A percentile compares a stretch with the other conserved stretches of the same genome.
phyloP scores from a whole-genome alignment of 441 rosid genomes.

The Populus hybrid region DNA sequence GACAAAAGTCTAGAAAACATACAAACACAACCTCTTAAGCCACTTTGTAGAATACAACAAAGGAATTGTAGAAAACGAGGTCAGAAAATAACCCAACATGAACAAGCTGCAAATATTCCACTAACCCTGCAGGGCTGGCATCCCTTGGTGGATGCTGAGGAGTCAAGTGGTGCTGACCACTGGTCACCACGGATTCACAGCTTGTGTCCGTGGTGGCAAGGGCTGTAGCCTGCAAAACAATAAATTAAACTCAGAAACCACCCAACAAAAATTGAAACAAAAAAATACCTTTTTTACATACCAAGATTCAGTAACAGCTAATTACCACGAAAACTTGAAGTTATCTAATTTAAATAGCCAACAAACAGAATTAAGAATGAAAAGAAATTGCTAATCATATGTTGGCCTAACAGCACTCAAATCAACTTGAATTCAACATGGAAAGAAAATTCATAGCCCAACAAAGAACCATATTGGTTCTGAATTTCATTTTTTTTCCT shows the following conservation, averaged over 20 bases:
- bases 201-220: conserved; percentile 91
- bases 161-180: conserved; percentile 89
- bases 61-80: conserved; percentile 13
- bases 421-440: not conserved
- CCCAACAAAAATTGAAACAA: not conserved
- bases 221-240: conserved; percentile 56
- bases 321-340: not conserved
- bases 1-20: conserved; percentile 82
- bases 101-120: conserved; percentile 26
- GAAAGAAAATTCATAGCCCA: not conserved
- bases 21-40: conserved; percentile 19
- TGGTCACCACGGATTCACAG: conserved; percentile 97
- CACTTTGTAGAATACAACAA: not conserved
- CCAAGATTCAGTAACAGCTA: not conserved
- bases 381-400: not conserved
- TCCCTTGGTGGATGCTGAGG: conserved; percentile 95
- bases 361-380: not conserved
- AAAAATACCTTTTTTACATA: not conserved
- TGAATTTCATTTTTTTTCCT: not conserved
- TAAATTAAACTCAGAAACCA: not conserved
- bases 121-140: conserved; percentile 99
- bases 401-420: not conserved
- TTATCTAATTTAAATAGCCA: not conserved
- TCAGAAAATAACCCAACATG: conserved; percentile 26
- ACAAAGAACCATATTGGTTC: not conserved